Percentiles rank a stretch among this genome's conserved stretches.
phyloP scores from a whole-genome alignment of 257 asterid species.

The Craterostigma plantagineum region DNA sequence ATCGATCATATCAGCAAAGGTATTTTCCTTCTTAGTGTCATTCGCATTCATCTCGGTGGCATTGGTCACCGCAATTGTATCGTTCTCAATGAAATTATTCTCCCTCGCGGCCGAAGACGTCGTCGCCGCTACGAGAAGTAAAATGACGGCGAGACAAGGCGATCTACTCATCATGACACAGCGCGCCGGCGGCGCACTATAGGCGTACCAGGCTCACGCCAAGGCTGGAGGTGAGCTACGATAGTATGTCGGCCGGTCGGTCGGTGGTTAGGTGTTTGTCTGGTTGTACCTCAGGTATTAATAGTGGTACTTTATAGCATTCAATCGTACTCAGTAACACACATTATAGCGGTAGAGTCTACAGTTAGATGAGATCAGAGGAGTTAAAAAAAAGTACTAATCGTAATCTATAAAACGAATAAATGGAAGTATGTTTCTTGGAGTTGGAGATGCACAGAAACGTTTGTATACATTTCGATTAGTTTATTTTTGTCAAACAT shows the following conservation, averaged over 20 bases:
- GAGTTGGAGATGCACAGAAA: no score
- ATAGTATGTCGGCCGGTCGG: no score
- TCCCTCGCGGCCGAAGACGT: constrained; percentile 19
- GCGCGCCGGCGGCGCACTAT: constrained; percentile 50
- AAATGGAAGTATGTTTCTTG: no score
- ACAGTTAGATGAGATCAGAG: no score
- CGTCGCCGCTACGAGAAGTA: constrained; percentile 13
- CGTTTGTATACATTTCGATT: no score
- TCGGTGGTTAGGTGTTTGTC: not conserved
- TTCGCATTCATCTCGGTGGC: constrained; percentile 20
- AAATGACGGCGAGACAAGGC: constrained; percentile 10
- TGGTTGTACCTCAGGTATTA: constrained; percentile 16
- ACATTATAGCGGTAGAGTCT: no score
- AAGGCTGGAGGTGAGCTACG: not conserved
- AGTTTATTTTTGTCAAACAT: no score
- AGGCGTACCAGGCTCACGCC: constrained; percentile 33
- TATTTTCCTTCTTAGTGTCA: constrained; percentile 51
- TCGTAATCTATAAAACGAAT: no score
- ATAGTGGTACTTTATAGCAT: constrained; percentile 4
- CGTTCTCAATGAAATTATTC: constrained; percentile 17
- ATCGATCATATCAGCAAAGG: constrained; percentile 90
- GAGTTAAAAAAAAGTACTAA: no score
- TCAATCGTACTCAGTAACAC: not conserved
- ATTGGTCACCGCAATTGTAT: constrained; percentile 9
- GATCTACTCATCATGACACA: constrained; percentile 41